phyloP scores from a whole-genome alignment of 2,329 filamentous ascomycete genomes.

The Fusarium nisikadoi region DNA sequence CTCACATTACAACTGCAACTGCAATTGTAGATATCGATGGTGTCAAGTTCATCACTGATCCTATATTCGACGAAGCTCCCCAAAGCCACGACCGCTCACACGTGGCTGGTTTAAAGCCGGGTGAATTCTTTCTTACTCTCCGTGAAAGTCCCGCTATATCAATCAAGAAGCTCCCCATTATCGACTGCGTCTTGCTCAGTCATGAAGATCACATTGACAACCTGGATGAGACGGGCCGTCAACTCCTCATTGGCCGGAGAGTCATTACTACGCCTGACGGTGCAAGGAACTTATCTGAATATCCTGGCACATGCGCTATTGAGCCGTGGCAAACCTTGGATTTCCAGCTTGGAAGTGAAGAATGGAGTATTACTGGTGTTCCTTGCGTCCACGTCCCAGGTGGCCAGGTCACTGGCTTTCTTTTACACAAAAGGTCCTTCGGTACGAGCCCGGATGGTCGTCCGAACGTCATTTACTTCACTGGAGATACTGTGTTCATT shows the following conservation, averaged over 20 bases:
- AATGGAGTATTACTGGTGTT: neutral
- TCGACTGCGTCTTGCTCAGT: neutral
- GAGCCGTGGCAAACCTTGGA: neutral
- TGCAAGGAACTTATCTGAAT: neutral
- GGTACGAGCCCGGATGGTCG: neutral
- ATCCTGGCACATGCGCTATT: neutral
- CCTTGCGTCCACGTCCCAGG: neutral
- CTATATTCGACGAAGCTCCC: neutral
- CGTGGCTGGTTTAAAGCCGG: neutral
- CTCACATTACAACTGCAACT: neutral
- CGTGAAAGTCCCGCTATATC: neutral
- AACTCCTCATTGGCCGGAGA: neutral
- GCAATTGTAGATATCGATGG: neutral
- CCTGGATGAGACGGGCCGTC: neutral
- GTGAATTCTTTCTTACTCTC: neutral
- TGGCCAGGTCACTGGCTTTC: neutral
- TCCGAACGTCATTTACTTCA: neutral
- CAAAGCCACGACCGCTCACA: neutral
- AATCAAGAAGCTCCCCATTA: neutral
- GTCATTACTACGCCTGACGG: neutral
- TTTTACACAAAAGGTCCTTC: neutral
- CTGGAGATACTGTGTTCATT: neutral
- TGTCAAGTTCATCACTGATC: slow-evolving; percentile 1
- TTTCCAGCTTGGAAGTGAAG: neutral
- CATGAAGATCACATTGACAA: neutral